Percentiles rank a stretch among this genome's conserved stretches.
Conservation (phyloP, 495 filamentous ascomycete genomes). For the Aspergillus sclerotioniger region DNA sequence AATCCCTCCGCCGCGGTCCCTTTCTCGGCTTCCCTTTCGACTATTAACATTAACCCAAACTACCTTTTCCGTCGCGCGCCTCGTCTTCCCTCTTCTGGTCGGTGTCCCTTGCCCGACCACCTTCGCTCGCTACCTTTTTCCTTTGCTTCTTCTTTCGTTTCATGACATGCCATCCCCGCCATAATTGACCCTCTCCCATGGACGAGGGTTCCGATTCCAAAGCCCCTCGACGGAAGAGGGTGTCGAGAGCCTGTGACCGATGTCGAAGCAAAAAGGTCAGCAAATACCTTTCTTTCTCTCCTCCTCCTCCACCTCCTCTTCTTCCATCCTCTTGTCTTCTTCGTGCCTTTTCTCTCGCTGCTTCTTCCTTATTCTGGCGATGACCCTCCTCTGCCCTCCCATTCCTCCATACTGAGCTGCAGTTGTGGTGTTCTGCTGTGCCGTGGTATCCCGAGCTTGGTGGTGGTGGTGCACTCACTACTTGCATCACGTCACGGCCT, state of each 20-base stretch:
- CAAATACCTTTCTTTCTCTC: background rate
- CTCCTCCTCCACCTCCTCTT: background rate
- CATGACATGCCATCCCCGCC: slow-evolving; percentile 27
- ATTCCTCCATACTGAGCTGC: background rate
- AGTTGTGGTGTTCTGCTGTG: background rate
- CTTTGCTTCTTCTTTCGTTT: slow-evolving; percentile 8
- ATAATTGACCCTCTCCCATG: slow-evolving; percentile 37
- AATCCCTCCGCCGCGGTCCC: background rate
- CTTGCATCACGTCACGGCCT: background rate
- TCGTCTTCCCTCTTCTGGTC: background rate
- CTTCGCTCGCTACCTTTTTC: background rate
- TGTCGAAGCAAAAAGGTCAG: slow-evolving; percentile 60
- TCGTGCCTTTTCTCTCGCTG: background rate
- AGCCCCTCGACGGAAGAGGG: slow-evolving; percentile 57
- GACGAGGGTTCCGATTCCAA: slow-evolving; percentile 45
- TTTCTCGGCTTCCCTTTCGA: slow-evolving; percentile 4
- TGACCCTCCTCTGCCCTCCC: slow-evolving; percentile 5
- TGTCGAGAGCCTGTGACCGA: slow-evolving; percentile 69
- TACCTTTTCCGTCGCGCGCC: background rate
- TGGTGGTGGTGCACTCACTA: background rate
- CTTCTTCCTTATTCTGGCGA: background rate
- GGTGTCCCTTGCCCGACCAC: background rate
- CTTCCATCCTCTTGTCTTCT: background rate
- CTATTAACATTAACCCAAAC: background rate
- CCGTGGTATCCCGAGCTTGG: background rate